A percentile compares a stretch with the other conserved stretches of the same genome.
Conservation (phyloP, 345 rosid species). For the Salix caprea region DNA sequence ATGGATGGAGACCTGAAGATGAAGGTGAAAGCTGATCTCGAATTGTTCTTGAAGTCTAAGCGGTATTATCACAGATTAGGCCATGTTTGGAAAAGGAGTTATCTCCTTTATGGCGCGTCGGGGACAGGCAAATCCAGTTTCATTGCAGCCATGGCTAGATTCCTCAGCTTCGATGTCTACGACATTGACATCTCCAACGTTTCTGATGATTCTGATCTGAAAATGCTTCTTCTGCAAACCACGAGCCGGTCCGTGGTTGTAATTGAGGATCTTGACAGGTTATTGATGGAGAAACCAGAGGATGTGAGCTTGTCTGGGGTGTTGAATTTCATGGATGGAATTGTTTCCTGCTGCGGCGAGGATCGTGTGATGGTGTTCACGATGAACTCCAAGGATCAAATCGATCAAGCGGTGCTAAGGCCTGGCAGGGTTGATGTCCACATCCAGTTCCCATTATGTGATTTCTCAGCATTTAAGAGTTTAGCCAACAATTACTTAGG, state of each 20-base stretch:
- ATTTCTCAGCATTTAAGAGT: slow-evolving; percentile 19
- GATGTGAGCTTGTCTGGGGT: slow-evolving; percentile 13
- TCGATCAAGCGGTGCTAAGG: slow-evolving; percentile 9
- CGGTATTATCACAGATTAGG: slow-evolving; percentile 25
- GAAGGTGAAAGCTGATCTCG: slow-evolving; percentile 25
- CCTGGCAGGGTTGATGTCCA: slow-evolving; percentile 27
- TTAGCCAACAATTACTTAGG: slow-evolving; percentile 25
- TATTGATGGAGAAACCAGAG: slow-evolving; percentile 1
- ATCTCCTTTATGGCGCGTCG: slow-evolving; percentile 20
- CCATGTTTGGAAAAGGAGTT: slow-evolving; percentile 23
- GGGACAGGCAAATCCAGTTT: slow-evolving; percentile 33
- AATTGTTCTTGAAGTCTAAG: slow-evolving; percentile 22
- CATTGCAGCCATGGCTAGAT: slow-evolving; percentile 26
- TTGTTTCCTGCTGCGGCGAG: slow-evolving; percentile 18
- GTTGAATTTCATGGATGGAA: slow-evolving; percentile 29
- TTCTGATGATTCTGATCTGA: slow-evolving; percentile 13
- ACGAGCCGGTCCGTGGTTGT: slow-evolving; percentile 21
- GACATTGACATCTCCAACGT: slow-evolving; percentile 18
- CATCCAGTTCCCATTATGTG: slow-evolving; percentile 16
- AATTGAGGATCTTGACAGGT: slow-evolving; percentile 20
- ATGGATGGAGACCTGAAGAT: slow-evolving; percentile 22
- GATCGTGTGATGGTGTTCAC: slow-evolving; percentile 25
- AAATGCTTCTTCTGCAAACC: slow-evolving; percentile 19
- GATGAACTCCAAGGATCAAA: slow-evolving; percentile 7
- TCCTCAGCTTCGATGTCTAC: slow-evolving; percentile 22